Evolutionary conservation across 495 filamentous ascomycete species (phyloP), one percentile per base, ranked within the genome.

Genomic region (Haplographium delicatum): DNA sequence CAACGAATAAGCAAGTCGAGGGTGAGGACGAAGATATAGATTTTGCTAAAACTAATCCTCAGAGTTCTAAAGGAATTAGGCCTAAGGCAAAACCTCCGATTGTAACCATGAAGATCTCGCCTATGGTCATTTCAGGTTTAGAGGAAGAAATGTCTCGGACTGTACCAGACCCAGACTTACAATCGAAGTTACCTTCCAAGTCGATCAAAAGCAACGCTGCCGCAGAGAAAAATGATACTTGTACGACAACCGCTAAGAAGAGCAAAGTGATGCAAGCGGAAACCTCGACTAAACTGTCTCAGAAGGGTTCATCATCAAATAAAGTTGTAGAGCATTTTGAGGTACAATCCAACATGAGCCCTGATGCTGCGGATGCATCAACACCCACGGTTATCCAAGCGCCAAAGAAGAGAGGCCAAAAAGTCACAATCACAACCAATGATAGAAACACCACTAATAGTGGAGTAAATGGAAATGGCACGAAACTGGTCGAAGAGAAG

Each of bases 281-380:
- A 19, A 8, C n/a, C 2, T 19, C 35, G 1, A 19, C 16, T 4
- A 39, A 4, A 6, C 35, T 19, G 4, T 15, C 4, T 19, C 18
- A 39, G 13, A 39, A 39, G n/a, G 35, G 13, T 19, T 1, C 35
- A 19, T 10, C 7, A 15, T 9, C 13, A 5, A 15, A 5, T 15
- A 1, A 35, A 16, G 18, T 7, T 35, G 6, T 16, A 15, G 5
- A 13, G 13, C n/a, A 11, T n/a, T 16, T 15, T 7, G 1, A 5
- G 18, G 3, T 35, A 16, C 5, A n/a, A 5, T 5, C 33, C n/a
- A n/a, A 35, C 41, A 41, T 20, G 15, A 24, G 18, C 38, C n/a
- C n/a, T 26, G 30, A 47, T 16, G 28, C 10, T 20, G 16, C 8
- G 44, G 33, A 47, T 47, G 28, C 44, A 19, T 38, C 44, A 16